phyloP scores from a whole-genome alignment of 805 yeast genomes.

The Metschnikowia henanensis region DNA sequence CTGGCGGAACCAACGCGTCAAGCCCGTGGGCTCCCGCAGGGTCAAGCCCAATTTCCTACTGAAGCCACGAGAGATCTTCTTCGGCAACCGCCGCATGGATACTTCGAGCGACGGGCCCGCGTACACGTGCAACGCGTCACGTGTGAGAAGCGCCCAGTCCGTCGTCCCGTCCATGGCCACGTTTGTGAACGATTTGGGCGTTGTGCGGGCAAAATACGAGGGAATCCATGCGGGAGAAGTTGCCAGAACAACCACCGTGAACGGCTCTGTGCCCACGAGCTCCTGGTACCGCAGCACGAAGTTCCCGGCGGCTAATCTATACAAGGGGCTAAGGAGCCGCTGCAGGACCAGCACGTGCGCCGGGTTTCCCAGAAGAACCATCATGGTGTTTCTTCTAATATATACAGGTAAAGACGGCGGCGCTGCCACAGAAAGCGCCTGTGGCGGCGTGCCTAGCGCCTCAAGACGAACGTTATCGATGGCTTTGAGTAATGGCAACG shows the following conservation, averaged over 20 bases:
- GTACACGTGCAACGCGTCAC: slow-evolving; percentile 48
- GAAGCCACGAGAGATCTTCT: slow-evolving; percentile 33
- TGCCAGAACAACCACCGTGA: slow-evolving; percentile 45
- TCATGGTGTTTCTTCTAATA: slow-evolving; percentile 48
- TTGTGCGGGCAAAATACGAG: slow-evolving; percentile 16
- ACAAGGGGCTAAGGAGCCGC: slow-evolving; percentile 38
- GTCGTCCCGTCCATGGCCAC: slow-evolving; percentile 54
- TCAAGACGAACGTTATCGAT: slow-evolving; percentile 31
- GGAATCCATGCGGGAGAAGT: slow-evolving; percentile 22
- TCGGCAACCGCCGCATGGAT: slow-evolving; percentile 40
- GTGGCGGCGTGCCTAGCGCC: slow-evolving; percentile 49
- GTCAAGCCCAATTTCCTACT: slow-evolving; percentile 24
- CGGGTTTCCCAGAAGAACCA: slow-evolving; percentile 44
- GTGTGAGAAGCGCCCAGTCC: slow-evolving; percentile 62
- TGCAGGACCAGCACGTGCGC: slow-evolving; percentile 18
- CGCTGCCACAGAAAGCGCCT: slow-evolving; percentile 48
- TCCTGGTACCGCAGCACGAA: slow-evolving; percentile 46
- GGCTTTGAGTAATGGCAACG: slow-evolving; percentile 18
- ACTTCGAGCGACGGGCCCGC: slow-evolving; percentile 53
- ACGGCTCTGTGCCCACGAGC: slow-evolving; percentile 48
- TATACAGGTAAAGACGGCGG: slow-evolving; percentile 60
- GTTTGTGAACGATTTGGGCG: slow-evolving; percentile 42
- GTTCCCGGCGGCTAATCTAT: slow-evolving; percentile 45
- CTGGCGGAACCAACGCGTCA: slow-evolving; percentile 30
- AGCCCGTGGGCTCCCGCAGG: slow-evolving; percentile 38